Base-by-base conservation (phyloP, 371 early-diverging fungal genomes). In the Encephalitozoon romaleae region DNA sequence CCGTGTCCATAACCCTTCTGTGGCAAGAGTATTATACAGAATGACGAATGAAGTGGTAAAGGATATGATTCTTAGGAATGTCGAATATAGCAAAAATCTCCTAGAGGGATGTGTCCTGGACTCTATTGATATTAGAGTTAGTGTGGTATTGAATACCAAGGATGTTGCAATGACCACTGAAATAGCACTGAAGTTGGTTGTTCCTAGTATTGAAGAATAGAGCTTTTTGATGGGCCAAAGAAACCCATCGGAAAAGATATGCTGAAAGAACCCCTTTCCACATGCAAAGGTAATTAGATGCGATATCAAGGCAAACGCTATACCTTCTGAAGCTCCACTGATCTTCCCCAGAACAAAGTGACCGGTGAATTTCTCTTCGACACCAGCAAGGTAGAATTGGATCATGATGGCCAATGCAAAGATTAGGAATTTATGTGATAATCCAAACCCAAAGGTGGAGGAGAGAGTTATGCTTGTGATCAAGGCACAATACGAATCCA, bases 271-370 rank as follows among this genome's bases (percentile, higher is more conserved):
- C 15, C 34, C 23, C 25, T 51, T 23, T 21, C 54, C 55, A 54
- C 28, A 53, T 53, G 67, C 23, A 28, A 45, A 63, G 39, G 71
- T 52, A 2, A 55, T 12, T 2, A 81, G 18, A 34, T 82, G 75
- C 23, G 82, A 39, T 26, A 78, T 23, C 43, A 74, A 52, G 0
- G 42, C 78, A 52, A 90, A 45, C 38, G 92, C 84, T 25, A 96
- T 87, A n/a, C 93, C 92, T 83, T 96, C 96, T 0, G 94, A 91
- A 9, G 95, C 94, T 6, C 94, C 96, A 72, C 92, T 94, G 79
- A 94, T 83, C 72, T 91, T 89, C 12, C 94, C 92, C 23, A 95
- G 87, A 83, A 91, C 93, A 47, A 96, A 87, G 0, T 88, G 87
- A 9, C 92, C 92, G 0, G 95, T 94, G 85, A 94, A 92, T 82